Base-by-base conservation (phyloP, 2,329 filamentous ascomycete genomes). In the Aureobasidium sp. region DNA sequence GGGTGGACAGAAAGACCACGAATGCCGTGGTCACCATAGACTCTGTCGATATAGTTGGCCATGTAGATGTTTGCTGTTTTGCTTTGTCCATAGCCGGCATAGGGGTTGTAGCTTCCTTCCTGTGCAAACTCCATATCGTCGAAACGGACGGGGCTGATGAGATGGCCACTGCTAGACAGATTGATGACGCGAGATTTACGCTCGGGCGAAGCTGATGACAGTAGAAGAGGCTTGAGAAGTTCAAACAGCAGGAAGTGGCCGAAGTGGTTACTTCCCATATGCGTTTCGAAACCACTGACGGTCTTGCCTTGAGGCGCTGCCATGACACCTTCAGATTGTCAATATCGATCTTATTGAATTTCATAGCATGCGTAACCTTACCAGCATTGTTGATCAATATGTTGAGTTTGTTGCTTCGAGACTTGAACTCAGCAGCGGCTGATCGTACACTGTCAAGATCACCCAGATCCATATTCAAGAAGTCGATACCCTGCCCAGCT, bases 211-310 rank as follows among this genome's bases (percentile, higher is more conserved):
- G 73, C 67, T 7, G 73, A 73, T 0, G 71, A 64, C 0, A 82
- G 67, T 29, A 84, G 69, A 0, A 74, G 68, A 0, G 73, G 69
- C 30, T 77, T 78, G n/a, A 85, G 71, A 0, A 82, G 74, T n/a
- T 81, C 73, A 62, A 81, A 79, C 25, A 85, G 73, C 0, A 83
- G 73, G 70, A 84, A 85, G 63, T 82, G 80, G 11, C 72, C 75
- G 1, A 85, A 70, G 66, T 84, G 77, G 67, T 85, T 84, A 6
- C 75, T 78, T 29, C 74, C 80, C 63, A 84, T 78, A 62, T 84
- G 81, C 0, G 67, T 66, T 66, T 85, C 81, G 64, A 77, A 78
- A 25, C 78, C 79, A 59, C 82, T 78, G 14, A 65, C 64, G 2
- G 77, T 81, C 58, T 68, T 64, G 66, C 66, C 16, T 55, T 75